Evolutionary conservation across 768 basidiomycete genomes (phyloP).

Genomic region (Neoboletus magnificus): DNA sequence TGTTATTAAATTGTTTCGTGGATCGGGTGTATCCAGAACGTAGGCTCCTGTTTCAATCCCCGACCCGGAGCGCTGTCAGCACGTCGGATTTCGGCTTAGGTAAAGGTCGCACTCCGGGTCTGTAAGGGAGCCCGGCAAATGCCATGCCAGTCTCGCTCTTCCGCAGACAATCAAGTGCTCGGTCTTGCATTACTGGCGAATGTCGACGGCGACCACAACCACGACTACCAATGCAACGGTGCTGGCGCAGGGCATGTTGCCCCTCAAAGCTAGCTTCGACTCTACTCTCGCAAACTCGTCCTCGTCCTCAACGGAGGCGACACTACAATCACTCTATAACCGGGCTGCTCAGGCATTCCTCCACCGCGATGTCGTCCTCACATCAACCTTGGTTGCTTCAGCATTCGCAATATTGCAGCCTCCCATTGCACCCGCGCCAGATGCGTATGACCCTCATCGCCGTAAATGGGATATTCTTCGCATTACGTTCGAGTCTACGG

Average conservation of each 20-base stretch:
- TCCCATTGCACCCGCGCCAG: constrained; percentile 32
- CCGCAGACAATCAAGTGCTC: constrained; percentile 23
- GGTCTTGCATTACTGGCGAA: constrained; percentile 17
- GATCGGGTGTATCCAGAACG: too few species aligned
- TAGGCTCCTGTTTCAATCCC: too few species aligned
- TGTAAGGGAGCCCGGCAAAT: background rate
- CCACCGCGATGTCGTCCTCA: constrained; percentile 64
- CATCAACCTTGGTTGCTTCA: constrained; percentile 60
- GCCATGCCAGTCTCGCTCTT: background rate
- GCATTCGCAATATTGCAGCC: constrained; percentile 62
- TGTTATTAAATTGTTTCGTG: too few species aligned
- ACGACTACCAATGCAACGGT: constrained; percentile 27
- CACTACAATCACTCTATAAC: constrained; percentile 68
- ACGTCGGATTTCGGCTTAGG: background rate
- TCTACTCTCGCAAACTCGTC: constrained; percentile 2
- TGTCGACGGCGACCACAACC: constrained; percentile 53
- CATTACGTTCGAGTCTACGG: constrained; percentile 75
- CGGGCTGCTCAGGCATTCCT: constrained; percentile 79
- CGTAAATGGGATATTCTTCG: constrained; percentile 87
- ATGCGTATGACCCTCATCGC: constrained; percentile 49
- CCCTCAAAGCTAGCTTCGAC: constrained; percentile 35
- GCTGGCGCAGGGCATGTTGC: constrained; percentile 25
- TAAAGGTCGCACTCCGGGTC: constrained; percentile 1
- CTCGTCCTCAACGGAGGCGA: constrained; percentile 39
- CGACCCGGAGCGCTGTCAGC: too few species aligned